These are phyloP conservation scores for Phytophthora gonapodyides DNA, from an alignment of 352 stramenopile genomes.

Conservation along the genomic window DNA sequence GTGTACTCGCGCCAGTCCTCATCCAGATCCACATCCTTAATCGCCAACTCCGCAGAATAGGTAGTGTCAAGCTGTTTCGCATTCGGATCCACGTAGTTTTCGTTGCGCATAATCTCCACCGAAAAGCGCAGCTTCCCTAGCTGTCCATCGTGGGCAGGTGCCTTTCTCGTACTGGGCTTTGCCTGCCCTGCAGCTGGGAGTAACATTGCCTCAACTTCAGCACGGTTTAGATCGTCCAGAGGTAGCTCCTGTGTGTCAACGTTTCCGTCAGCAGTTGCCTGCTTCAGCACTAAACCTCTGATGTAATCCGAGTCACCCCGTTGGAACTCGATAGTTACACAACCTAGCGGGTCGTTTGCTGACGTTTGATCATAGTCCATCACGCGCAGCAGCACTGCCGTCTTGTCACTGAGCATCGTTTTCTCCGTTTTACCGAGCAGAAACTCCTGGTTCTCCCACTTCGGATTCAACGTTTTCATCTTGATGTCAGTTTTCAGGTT, in stretches of 20 bases:
- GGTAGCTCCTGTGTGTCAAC: slow-evolving; percentile 35
- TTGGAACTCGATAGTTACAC: slow-evolving; percentile 57
- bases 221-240: slow-evolving; percentile 42
- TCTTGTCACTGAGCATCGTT: slow-evolving; percentile 64
- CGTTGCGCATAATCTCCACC: slow-evolving; percentile 61
- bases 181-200: slow-evolving; percentile 45
- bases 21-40: slow-evolving; percentile 31
- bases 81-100: slow-evolving; percentile 54
- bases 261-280: slow-evolving; percentile 45
- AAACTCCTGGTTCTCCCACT: slow-evolving; percentile 77
- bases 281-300: slow-evolving; percentile 49
- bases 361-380: slow-evolving; percentile 61
- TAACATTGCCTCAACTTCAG: slow-evolving; percentile 60
- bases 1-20: slow-evolving; percentile 48
- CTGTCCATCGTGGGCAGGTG: slow-evolving; percentile 45
- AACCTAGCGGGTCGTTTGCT: slow-evolving; percentile 62
- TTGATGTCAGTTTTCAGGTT: slow-evolving; percentile 73
- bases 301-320: slow-evolving; percentile 55
- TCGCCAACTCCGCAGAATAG: slow-evolving; percentile 52
- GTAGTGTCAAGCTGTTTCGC: slow-evolving; percentile 42
- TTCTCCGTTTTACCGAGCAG: slow-evolving; percentile 54
- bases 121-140: slow-evolving; percentile 60
- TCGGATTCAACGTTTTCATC: slow-evolving; percentile 65
- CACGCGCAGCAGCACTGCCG: slow-evolving; percentile 57
- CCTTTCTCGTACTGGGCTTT: slow-evolving; percentile 43